A percentile compares a stretch with the other conserved stretches of the same genome.
phyloP scores from a whole-genome alignment of 768 basidiomycete genomes.

The Amanita exitialis region DNA sequence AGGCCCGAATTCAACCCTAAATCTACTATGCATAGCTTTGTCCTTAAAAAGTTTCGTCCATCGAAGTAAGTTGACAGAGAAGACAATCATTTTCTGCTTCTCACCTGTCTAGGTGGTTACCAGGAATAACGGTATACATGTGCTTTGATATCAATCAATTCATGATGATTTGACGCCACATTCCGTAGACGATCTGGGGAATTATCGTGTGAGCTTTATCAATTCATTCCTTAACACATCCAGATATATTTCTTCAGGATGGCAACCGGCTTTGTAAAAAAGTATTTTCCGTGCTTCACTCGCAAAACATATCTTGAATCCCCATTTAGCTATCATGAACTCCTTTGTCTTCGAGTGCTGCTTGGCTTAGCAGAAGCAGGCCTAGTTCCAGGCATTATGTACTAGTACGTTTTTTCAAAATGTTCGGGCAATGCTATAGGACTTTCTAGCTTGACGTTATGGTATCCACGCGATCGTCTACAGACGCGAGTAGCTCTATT shows the following conservation, averaged over 20 bases:
- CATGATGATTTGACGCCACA: not conserved
- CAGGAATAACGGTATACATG: constrained; percentile 44
- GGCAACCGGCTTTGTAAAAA: constrained; percentile 59
- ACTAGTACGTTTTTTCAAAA: constrained; percentile 40
- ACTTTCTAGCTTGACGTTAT: constrained; percentile 37
- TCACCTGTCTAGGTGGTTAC: constrained; percentile 39
- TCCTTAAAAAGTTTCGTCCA: constrained; percentile 54
- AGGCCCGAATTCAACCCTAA: no score
- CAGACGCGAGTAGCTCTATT: constrained; percentile 55
- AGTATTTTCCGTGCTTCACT: constrained; percentile 21
- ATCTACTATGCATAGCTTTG: constrained; percentile 22
- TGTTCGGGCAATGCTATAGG: no score
- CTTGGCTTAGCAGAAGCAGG: constrained; percentile 58
- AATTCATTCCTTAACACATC: not conserved
- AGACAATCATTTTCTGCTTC: no score
- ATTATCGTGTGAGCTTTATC: constrained; percentile 30
- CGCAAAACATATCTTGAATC: not conserved
- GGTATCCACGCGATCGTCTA: constrained; percentile 57
- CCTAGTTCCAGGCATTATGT: constrained; percentile 63
- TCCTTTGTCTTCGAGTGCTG: not conserved
- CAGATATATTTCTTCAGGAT: constrained; percentile 26
- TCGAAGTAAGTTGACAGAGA: constrained; percentile 29
- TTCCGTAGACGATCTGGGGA: constrained; percentile 49
- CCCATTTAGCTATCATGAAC: not conserved
- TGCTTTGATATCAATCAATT: constrained; percentile 1